Base-by-base conservation (phyloP, 176 grass and related monocot genomes). In the Eleusine indica region DNA sequence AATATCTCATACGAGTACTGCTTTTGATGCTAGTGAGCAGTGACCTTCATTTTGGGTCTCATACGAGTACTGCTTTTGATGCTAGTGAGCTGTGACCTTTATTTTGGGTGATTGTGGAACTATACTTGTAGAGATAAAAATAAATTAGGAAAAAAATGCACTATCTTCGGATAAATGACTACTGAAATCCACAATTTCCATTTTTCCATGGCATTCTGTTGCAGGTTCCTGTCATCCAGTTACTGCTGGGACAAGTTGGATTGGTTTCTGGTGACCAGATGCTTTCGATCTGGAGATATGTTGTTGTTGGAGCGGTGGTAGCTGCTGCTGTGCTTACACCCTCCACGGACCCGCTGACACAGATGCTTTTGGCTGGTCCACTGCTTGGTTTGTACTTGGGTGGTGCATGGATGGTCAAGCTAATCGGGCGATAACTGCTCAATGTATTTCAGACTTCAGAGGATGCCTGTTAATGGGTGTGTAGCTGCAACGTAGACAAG, bases 261-360 rank as follows among this genome's bases (percentile, higher is more conserved):
- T 74, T 98, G 73, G 91, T 98, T 32, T 92, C 96, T 3, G 77
- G 96, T 10, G 89, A 94, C 6, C 93, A 98, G 87, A 98, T 96
- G 96, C 87, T 98, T 64, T 98, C 96, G 0, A 96, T 98, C 69
- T 98, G 93, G 96, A 95, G 96, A 93, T 98, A 98, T 14, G 96
- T 98, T 73, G 93, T 98, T 3, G 96, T 98, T 17, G 96, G 96
- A 16, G 89, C 96, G 0, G 96, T 98, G 42, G 87, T 98, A 19
- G 93, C 87, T 5, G 96, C 96, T n/a, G 96, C 96, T 9, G 85
- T 98, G 77, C 91, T 98, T 52, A 98, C 96, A 41, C 96, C 96
- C 0, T 98, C 96, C 22, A 98, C 96, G 0, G 96, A 98, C 89
- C 96, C 96, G 1, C 53, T 98, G 73, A 98, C 96, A 3, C 96